Conservation (phyloP, 2,329 filamentous ascomycete genomes). For the Botrytis fabae region DNA sequence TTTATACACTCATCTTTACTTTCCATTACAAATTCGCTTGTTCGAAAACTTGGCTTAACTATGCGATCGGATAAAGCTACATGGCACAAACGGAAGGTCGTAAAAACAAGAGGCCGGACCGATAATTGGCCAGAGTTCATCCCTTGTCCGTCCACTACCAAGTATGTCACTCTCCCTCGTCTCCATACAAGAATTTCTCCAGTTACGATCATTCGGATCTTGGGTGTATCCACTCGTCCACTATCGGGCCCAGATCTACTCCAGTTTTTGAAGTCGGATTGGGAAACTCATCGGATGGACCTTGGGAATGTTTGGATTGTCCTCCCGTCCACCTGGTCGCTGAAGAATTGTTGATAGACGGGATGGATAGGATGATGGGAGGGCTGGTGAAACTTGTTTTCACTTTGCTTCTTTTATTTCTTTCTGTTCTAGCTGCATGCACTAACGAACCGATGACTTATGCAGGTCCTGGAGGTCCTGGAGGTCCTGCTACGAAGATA, state of each 20-base stretch:
- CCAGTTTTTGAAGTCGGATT: not conserved
- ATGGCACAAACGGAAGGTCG: not conserved
- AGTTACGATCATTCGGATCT: not conserved
- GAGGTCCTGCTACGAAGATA: not conserved
- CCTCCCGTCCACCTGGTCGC: not conserved
- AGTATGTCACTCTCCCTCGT: not conserved
- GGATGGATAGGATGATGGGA: not conserved
- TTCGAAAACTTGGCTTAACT: not conserved
- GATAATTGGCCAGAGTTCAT: not conserved
- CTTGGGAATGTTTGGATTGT: not conserved
- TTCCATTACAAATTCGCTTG: not conserved
- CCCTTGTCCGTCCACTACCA: not conserved
- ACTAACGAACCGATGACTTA: not conserved
- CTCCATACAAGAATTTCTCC: not conserved
- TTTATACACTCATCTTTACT: not conserved
- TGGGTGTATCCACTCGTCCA: not conserved
- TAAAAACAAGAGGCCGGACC: not conserved
- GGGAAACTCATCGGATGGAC: not conserved
- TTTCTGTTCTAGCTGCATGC: not conserved
- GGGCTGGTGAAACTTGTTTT: not conserved
- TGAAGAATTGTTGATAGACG: not conserved
- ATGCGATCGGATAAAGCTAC: not conserved
- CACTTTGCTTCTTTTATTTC: not conserved
- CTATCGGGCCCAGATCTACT: not conserved
- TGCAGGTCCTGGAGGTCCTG: not conserved